Evolutionary conservation across 768 basidiomycete species (phyloP).

Genomic region (Pleurotus platypus): DNA sequence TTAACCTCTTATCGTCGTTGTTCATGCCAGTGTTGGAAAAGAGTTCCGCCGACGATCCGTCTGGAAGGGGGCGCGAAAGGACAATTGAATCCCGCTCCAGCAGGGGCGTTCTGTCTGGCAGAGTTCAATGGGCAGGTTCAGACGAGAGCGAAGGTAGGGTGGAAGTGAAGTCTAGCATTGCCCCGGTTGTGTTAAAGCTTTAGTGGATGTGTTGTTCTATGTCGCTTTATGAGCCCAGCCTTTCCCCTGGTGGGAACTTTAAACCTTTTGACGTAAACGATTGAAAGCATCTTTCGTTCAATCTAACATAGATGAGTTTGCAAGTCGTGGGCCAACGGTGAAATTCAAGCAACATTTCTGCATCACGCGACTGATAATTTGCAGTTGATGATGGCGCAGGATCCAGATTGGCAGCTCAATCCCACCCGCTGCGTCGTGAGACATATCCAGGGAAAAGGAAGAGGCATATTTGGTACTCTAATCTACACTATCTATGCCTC

Average conservation of each 20-base stretch:
- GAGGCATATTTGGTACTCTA: constrained; percentile 61
- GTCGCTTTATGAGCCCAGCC: too few species aligned
- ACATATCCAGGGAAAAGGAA: constrained; percentile 43
- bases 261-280: too few species aligned
- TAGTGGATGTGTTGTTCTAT: background rate
- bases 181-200: background rate
- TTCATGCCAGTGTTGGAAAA: background rate
- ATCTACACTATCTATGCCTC: background rate
- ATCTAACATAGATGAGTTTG: too few species aligned
- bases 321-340: too few species aligned
- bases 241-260: too few species aligned
- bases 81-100: background rate
- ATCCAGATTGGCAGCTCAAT: constrained; percentile 31
- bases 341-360: too few species aligned
- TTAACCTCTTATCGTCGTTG: constrained; percentile 12
- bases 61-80: constrained; percentile 6
- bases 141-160: background rate
- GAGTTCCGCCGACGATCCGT: background rate
- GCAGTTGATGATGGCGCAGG: too few species aligned
- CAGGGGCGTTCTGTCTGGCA: constrained; percentile 3
- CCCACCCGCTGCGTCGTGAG: constrained; percentile 45
- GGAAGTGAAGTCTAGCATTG: background rate
- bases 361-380: too few species aligned
- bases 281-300: too few species aligned
- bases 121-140: background rate